Evolutionary conservation across 2,329 filamentous ascomycete genomes (phyloP).

Genomic region (Penicillium freii): DNA sequence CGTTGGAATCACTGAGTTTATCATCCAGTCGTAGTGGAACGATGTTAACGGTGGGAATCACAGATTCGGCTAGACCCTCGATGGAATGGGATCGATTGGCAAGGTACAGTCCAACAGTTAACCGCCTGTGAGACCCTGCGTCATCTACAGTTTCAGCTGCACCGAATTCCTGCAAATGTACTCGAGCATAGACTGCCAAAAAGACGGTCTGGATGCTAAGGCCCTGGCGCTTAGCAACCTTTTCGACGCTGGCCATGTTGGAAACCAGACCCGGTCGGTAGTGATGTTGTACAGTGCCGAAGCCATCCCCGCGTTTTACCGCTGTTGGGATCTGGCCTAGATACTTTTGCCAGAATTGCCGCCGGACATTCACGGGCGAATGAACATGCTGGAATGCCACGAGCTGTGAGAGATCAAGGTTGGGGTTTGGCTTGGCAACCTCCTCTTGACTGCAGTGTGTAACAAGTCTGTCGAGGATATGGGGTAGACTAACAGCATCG

Average conservation of each 20-base stretch:
- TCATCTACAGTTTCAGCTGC: neutral
- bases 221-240: constrained; percentile 50
- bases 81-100: constrained; percentile 66
- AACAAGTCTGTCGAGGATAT: constrained; percentile 57
- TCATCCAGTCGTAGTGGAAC: constrained; percentile 64
- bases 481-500: constrained; percentile 74
- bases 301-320: constrained; percentile 8
- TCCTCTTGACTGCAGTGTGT: constrained; percentile 38
- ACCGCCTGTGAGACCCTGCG: constrained; percentile 27
- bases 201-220: constrained; percentile 72
- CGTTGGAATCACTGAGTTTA: constrained; percentile 18
- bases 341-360: constrained; percentile 48
- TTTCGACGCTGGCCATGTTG: constrained; percentile 43
- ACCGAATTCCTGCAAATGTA: constrained; percentile 39
- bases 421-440: constrained; percentile 12
- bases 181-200: constrained; percentile 66
- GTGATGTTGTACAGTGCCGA: constrained; percentile 24
- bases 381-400: constrained; percentile 36
- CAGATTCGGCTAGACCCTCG: constrained; percentile 50
- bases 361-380: constrained; percentile 30
- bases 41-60: constrained; percentile 74
- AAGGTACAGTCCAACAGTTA: constrained; percentile 77
- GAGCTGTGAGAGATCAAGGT: constrained; percentile 42
- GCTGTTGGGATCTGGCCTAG: constrained; percentile 22
- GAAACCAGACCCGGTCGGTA: constrained; percentile 53